These are phyloP conservation scores for Aspergillus chevalieri DNA, from an alignment of 2,329 filamentous ascomycete species.

Conservation along the genomic window DNA sequence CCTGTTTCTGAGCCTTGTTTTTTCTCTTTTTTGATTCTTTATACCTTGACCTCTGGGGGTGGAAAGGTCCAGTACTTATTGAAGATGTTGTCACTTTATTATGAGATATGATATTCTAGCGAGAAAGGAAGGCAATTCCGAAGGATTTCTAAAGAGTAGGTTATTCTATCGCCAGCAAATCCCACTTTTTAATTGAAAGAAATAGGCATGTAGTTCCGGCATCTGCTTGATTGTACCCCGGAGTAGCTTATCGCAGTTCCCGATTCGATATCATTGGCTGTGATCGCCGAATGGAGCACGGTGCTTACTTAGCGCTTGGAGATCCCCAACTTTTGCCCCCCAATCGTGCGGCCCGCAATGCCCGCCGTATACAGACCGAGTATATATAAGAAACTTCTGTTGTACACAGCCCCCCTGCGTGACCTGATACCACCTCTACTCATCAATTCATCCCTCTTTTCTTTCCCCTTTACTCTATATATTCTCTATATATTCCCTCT, in stretches of 20 bases:
- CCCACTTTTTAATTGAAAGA: background rate
- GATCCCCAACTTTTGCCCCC: background rate
- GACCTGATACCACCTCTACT: background rate
- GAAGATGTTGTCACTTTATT: background rate
- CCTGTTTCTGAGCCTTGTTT: background rate
- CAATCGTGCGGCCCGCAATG: background rate
- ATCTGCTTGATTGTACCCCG: no score
- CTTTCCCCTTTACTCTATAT: slow-evolving; percentile 2
- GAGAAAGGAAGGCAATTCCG: background rate
- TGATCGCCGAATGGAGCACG: background rate
- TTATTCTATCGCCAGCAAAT: no score
- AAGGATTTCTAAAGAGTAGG: background rate
- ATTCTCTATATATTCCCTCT: slow-evolving; percentile 1
- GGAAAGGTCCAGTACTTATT: background rate
- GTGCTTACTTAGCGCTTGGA: background rate
- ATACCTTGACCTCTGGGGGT: background rate
- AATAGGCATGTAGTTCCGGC: background rate
- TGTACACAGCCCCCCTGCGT: no score
- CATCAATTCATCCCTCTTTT: slow-evolving; percentile 1
- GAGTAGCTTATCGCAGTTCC: no score
- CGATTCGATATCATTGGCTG: background rate
- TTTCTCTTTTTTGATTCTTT: background rate
- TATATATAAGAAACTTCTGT: no score
- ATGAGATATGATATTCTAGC: slow-evolving; percentile 4
- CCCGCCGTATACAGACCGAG: no score